A percentile compares a stretch with the other conserved stretches of the same genome.
phyloP scores from a whole-genome alignment of 192 early-diverging fungal species.

The Mortierella antarctica region DNA sequence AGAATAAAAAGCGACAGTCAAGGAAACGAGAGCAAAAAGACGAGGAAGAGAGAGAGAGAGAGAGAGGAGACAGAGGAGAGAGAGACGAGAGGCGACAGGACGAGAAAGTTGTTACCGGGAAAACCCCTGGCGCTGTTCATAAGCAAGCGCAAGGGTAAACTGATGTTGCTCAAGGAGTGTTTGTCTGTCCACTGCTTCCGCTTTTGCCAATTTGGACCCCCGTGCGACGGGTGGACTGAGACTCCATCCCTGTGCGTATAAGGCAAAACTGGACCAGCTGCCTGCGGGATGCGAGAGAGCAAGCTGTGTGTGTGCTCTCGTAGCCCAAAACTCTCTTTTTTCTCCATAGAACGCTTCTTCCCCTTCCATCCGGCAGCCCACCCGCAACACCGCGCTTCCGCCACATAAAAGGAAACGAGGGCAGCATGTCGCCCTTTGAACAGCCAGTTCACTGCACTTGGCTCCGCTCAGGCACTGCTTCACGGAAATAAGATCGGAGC shows the following conservation, averaged over 20 bases:
- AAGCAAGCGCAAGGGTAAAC: too few species aligned
- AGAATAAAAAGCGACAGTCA: not conserved
- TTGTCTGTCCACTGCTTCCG: not conserved
- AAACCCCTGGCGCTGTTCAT: not conserved
- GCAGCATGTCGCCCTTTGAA: too few species aligned
- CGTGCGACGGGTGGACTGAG: not conserved
- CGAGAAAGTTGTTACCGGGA: conserved; percentile 14
- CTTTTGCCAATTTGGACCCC: too few species aligned
- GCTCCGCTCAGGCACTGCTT: too few species aligned
- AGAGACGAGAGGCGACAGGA: not conserved
- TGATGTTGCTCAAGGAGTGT: not conserved
- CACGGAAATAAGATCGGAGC: too few species aligned
- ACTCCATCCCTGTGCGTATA: not conserved
- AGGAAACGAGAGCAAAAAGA: not conserved
- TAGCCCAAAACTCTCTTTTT: conserved; percentile 5
- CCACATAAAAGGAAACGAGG: too few species aligned
- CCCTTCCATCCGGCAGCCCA: too few species aligned
- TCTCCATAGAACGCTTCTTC: too few species aligned
- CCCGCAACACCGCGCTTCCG: too few species aligned
- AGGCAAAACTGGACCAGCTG: conserved; percentile 9
- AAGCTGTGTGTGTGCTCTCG: too few species aligned
- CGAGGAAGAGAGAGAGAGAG: not conserved
- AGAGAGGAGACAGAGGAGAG: not conserved
- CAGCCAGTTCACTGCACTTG: too few species aligned
- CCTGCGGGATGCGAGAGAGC: not conserved